phyloP scores from a whole-genome alignment of 2,329 filamentous ascomycete species.

The Aspergillus texensis region DNA sequence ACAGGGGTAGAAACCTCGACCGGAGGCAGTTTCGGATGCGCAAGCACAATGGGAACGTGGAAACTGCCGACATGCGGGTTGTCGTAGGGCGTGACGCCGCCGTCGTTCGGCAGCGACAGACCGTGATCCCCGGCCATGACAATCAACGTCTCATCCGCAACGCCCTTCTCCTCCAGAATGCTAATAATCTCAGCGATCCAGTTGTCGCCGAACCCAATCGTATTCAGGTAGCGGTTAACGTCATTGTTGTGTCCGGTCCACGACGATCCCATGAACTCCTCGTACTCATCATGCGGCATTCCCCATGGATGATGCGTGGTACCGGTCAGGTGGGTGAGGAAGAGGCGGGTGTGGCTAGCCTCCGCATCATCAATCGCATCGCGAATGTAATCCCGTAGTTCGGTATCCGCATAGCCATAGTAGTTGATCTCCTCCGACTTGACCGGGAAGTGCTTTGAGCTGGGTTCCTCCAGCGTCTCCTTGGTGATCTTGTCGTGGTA shows the following conservation, averaged over 20 bases:
- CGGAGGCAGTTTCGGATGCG: conserved; percentile 35
- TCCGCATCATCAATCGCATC: conserved; percentile 37
- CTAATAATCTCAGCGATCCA: conserved; percentile 36
- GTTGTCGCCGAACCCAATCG: conserved; percentile 34
- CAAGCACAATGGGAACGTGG: conserved; percentile 37
- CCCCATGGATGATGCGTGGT: conserved; percentile 39
- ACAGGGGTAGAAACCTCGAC: conserved; percentile 32
- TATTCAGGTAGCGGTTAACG: conserved; percentile 34
- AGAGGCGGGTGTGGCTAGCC: conserved; percentile 33
- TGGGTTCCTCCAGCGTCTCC: conserved; percentile 26
- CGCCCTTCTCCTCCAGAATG: conserved; percentile 33
- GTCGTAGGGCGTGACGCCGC: conserved; percentile 36
- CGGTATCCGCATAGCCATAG: conserved; percentile 37
- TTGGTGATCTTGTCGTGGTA: conserved; percentile 32
- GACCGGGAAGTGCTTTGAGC: conserved; percentile 31
- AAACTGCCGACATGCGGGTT: conserved; percentile 38
- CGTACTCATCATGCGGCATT: conserved; percentile 29
- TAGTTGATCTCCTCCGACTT: conserved; percentile 33
- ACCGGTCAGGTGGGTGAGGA: conserved; percentile 37
- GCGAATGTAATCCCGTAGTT: conserved; percentile 35
- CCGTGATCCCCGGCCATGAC: conserved; percentile 40
- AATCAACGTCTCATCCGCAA: conserved; percentile 36
- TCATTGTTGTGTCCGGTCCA: conserved; percentile 24
- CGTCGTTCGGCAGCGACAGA: conserved; percentile 39
- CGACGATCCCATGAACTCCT: conserved; percentile 25